phyloP scores from a whole-genome alignment of 2,329 filamentous ascomycete genomes.

The Talaromyces sp. region DNA sequence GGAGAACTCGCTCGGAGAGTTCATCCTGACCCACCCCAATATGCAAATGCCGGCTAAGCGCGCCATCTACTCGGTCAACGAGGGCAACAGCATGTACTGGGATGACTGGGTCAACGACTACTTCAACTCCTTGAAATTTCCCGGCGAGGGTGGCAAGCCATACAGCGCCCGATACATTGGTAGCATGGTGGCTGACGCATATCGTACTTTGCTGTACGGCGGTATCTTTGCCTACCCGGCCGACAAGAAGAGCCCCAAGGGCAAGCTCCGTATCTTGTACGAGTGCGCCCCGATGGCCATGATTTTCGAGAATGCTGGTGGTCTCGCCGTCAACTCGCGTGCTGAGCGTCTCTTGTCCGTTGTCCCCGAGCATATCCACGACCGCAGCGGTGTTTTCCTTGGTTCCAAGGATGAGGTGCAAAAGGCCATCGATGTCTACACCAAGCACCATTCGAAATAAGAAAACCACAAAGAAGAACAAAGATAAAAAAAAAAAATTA shows the following conservation, averaged over 20 bases:
- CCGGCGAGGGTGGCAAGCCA: constrained; percentile 67
- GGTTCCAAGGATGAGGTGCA: constrained; percentile 92
- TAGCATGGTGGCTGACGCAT: constrained; percentile 97
- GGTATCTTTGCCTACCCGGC: constrained; percentile 97
- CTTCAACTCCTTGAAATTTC: constrained; percentile 82
- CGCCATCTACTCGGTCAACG: constrained; percentile 95
- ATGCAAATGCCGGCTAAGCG: constrained; percentile 80
- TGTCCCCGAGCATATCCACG: constrained; percentile 87
- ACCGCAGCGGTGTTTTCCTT: constrained; percentile 92
- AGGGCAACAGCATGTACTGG: constrained; percentile 98
- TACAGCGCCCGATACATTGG: constrained; percentile 96
- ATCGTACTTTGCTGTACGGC: constrained; percentile 90
- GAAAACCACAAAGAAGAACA: neutral
- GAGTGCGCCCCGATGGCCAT: constrained; percentile 99
- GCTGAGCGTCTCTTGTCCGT: constrained; percentile 90
- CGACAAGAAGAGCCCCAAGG: constrained; percentile 97
- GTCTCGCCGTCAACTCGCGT: constrained; percentile 83
- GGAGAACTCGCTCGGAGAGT: constrained; percentile 94
- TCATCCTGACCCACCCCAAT: constrained; percentile 93
- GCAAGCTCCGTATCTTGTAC: constrained; percentile 94
- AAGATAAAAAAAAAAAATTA: neutral
- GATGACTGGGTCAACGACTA: constrained; percentile 80
- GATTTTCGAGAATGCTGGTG: constrained; percentile 97
- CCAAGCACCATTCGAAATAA: constrained; percentile 36
- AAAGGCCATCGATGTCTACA: constrained; percentile 84